Evolutionary conservation across 345 rosid genomes (phyloP).

Genomic region (Syzygium oleosum): DNA sequence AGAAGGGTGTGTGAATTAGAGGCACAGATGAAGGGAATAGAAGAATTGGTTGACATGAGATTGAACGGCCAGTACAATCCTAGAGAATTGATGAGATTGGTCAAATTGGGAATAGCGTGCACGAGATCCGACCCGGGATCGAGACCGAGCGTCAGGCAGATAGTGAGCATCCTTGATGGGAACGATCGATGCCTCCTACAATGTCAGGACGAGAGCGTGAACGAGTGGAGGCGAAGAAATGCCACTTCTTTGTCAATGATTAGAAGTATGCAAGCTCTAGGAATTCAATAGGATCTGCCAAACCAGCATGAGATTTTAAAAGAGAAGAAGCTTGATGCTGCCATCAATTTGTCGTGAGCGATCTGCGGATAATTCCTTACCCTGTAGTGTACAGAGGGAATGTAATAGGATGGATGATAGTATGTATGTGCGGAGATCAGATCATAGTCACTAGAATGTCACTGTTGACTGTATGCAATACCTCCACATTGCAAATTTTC

Average conservation of each 20-base stretch:
- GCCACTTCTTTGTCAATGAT: constrained; percentile 52
- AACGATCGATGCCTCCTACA: constrained; percentile 37
- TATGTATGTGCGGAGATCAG: background rate
- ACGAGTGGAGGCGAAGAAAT: constrained; percentile 60
- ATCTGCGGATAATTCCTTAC: background rate
- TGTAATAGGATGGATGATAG: background rate
- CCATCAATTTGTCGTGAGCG: background rate
- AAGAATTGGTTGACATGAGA: constrained; percentile 50
- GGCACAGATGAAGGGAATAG: constrained; percentile 29
- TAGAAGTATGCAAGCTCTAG: constrained; percentile 71
- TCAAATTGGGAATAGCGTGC: constrained; percentile 68
- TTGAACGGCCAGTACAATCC: constrained; percentile 37
- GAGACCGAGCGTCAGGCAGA: constrained; percentile 83
- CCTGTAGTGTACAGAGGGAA: background rate
- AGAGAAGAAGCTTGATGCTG: background rate
- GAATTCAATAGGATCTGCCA: constrained; percentile 48
- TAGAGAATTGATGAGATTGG: constrained; percentile 41
- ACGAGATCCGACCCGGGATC: constrained; percentile 61
- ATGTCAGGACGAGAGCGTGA: constrained; percentile 38
- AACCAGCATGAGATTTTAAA: background rate
- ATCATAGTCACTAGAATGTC: background rate
- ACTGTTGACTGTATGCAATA: background rate
- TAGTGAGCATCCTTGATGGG: constrained; percentile 78
- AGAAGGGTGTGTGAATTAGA: constrained; percentile 46
- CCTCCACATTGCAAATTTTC: background rate